Percentiles rank a stretch among this genome's conserved stretches.
These are phyloP conservation scores for Aspergillus proliferans DNA, from an alignment of 2,329 filamentous ascomycete genomes.

Conservation along the genomic window DNA sequence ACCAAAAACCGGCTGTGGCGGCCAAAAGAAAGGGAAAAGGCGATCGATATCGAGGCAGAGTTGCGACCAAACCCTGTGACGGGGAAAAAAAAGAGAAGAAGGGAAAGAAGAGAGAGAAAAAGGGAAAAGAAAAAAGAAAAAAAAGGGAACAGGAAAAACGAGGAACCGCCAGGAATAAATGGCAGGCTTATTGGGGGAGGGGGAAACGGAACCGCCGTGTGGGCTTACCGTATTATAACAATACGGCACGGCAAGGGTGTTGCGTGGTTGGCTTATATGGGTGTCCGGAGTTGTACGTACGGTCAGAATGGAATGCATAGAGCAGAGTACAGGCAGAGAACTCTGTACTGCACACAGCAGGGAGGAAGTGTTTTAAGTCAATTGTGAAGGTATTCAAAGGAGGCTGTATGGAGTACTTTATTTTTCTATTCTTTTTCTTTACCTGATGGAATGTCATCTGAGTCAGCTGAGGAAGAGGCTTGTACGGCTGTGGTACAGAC, in stretches of 20 bases:
- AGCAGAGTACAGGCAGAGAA: background rate
- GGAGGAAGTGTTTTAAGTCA: no score
- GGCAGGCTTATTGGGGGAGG: constrained; percentile 8
- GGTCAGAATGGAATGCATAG: background rate
- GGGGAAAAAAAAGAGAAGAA: constrained; percentile 9
- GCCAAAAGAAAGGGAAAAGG: constrained; percentile 30
- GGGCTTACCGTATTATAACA: background rate
- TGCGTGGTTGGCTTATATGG: constrained; percentile 13
- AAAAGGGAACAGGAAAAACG: constrained; percentile 9
- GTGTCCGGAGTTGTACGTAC: constrained; percentile 7
- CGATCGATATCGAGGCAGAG: constrained; percentile 30
- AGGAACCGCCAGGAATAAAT: constrained; percentile 7
- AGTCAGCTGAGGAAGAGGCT: no score
- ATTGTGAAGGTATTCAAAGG: no score
- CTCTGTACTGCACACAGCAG: no score
- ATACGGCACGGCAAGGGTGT: constrained; percentile 1
- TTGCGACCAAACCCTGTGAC: constrained; percentile 16
- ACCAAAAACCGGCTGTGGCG: constrained; percentile 42
- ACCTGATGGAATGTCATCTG: no score
- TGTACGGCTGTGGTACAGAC: no score
- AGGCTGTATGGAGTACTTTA: no score
- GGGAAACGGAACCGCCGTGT: background rate
- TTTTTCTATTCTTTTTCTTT: no score
- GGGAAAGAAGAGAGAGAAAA: constrained; percentile 4
- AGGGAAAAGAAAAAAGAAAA: constrained; percentile 6